A percentile compares a stretch with the other conserved stretches of the same genome.
phyloP scores from a whole-genome alignment of 371 early-diverging fungal species.

The Synchytrium microbalum region DNA sequence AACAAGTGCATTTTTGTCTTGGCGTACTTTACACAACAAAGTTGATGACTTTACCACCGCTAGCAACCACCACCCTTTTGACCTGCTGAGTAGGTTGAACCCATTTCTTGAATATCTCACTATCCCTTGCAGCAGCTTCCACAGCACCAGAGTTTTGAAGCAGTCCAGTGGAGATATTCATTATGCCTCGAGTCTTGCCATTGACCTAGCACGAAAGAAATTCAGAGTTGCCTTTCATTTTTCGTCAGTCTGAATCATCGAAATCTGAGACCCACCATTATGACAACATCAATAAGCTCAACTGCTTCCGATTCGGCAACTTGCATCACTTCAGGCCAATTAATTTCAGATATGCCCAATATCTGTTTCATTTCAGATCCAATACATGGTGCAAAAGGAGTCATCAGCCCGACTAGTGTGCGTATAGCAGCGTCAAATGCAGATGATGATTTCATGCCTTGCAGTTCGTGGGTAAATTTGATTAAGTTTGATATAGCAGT shows the following conservation, averaged over 20 bases:
- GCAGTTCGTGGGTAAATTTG: constrained; percentile 1
- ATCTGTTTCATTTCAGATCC: constrained; percentile 18
- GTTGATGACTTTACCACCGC: constrained; percentile 67
- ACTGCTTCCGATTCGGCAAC: too few species aligned
- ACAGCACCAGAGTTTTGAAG: constrained; percentile 29
- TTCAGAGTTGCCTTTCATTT: constrained; percentile 16
- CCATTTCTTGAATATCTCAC: constrained; percentile 49
- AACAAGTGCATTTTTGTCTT: too few species aligned
- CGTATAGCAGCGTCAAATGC: constrained; percentile 6
- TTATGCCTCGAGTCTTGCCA: constrained; percentile 66
- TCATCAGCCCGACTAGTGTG: constrained; percentile 15
- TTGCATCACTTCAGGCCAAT: constrained; percentile 19
- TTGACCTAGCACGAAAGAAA: constrained; percentile 47
- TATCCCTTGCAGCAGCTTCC: constrained; percentile 37
- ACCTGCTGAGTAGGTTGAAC: constrained; percentile 40
- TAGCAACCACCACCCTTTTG: constrained; percentile 59
- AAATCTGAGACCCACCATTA: too few species aligned
- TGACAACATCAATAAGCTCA: too few species aligned
- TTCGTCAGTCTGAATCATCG: too few species aligned
- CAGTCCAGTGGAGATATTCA: constrained; percentile 43
- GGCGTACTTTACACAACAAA: too few species aligned
- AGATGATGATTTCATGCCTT: not conserved
- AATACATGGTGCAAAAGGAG: constrained; percentile 27
- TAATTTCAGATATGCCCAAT: constrained; percentile 2
- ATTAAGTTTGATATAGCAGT: not conserved